phyloP scores from a whole-genome alignment of 1,139 yeast species.

The Debaryomycetaceae sp. region DNA sequence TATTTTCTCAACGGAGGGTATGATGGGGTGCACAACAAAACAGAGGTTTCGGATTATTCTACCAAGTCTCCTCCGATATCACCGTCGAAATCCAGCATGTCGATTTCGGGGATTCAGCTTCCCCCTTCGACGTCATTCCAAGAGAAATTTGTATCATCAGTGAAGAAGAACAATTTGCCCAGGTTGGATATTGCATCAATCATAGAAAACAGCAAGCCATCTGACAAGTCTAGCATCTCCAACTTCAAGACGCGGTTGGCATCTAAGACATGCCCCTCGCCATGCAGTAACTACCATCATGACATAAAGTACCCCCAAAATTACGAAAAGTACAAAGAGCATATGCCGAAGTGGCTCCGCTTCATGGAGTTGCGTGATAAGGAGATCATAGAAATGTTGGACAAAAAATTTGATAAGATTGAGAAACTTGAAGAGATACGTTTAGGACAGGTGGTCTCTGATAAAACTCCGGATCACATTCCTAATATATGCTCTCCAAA shows the following conservation, averaged over 20 bases:
- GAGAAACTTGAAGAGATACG: constrained; percentile 51
- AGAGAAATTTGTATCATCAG: constrained; percentile 29
- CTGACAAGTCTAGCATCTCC: neutral
- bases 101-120: constrained; percentile 31
- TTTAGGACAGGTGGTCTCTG: constrained; percentile 31
- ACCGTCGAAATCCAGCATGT: neutral
- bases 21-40: constrained; percentile 6
- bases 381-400: constrained; percentile 31
- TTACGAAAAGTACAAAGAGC: constrained; percentile 16
- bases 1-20: constrained; percentile 41
- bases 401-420: constrained; percentile 41
- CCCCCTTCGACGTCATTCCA: constrained; percentile 34
- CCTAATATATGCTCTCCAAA: constrained; percentile 41
- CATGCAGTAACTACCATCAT: constrained; percentile 28
- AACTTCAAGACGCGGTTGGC: neutral
- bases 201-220: constrained; percentile 15
- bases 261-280: neutral
- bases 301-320: constrained; percentile 34
- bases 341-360: constrained; percentile 50
- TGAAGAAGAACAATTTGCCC: constrained; percentile 25
- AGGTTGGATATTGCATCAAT: constrained; percentile 12
- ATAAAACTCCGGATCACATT: constrained; percentile 12
- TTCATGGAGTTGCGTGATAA: constrained; percentile 21
- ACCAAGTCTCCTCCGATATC: constrained; percentile 1
- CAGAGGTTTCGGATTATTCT: neutral